Conservation (phyloP, 2,329 filamentous ascomycete species). For the Clonostachys rosea region DNA sequence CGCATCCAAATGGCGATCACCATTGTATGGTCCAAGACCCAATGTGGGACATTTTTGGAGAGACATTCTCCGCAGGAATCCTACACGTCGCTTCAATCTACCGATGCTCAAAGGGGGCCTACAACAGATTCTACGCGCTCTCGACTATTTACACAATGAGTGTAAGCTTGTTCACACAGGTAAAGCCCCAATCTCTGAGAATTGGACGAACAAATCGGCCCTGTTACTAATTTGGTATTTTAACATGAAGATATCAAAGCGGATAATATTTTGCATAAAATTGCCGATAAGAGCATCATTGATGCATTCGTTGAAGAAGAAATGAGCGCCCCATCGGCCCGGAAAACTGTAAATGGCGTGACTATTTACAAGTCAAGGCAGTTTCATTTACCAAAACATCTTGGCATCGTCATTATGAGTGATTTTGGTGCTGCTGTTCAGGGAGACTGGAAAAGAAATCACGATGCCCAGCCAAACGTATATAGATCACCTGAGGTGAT, state of each 20-base stretch:
- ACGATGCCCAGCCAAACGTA: slow-evolving; percentile 6
- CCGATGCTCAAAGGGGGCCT: slow-evolving; percentile 12
- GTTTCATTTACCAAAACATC: slow-evolving; percentile 1
- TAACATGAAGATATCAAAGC: slow-evolving; percentile 27
- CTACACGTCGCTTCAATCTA: slow-evolving; percentile 23
- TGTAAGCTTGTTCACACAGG: slow-evolving; percentile 35
- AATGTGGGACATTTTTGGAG: slow-evolving; percentile 32
- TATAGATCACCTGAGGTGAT: slow-evolving; percentile 14
- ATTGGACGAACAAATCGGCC: neutral
- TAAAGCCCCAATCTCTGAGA: slow-evolving; percentile 4
- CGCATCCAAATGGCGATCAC: slow-evolving; percentile 8
- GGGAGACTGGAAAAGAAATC: neutral
- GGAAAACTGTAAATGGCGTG: neutral
- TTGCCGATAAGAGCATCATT: slow-evolving; percentile 1
- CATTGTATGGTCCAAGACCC: slow-evolving; percentile 27
- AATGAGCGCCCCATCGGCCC: neutral
- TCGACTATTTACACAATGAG: slow-evolving; percentile 32
- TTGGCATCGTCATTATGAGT: too few species aligned
- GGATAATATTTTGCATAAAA: slow-evolving; percentile 29
- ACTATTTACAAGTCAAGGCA: slow-evolving; percentile 1
- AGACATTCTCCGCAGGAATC: slow-evolving; percentile 26
- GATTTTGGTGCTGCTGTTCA: neutral
- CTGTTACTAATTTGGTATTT: neutral
- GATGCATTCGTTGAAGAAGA: slow-evolving; percentile 2
- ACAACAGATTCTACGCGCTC: slow-evolving; percentile 22